Conservation (phyloP, 768 basidiomycete genomes). For the Amanita polypyramis region DNA sequence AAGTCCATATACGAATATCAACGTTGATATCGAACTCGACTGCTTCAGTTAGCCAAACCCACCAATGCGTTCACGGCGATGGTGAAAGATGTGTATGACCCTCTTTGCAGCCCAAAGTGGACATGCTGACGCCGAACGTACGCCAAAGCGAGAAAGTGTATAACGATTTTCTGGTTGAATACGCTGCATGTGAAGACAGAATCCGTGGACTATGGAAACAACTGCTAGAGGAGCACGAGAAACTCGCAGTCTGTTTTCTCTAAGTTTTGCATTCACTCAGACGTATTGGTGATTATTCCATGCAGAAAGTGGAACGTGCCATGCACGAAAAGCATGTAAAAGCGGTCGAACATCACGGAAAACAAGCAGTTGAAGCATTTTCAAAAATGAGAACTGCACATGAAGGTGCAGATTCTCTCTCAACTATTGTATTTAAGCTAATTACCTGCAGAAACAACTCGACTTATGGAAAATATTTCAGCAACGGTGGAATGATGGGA, state of each 20-base stretch:
- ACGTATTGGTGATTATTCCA: neutral
- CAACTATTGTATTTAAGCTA: neutral
- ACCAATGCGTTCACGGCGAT: slow-evolving; percentile 11
- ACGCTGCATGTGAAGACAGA: slow-evolving; percentile 17
- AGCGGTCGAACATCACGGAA: neutral
- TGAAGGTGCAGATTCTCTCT: neutral
- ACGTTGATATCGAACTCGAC: neutral
- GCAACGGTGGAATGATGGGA: no score
- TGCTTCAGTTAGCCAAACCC: slow-evolving; percentile 8
- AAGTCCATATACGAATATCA: neutral
- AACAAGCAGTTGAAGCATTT: neutral
- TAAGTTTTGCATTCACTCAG: neutral
- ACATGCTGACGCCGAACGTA: neutral
- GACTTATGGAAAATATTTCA: neutral
- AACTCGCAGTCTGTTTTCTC: slow-evolving; percentile 10
- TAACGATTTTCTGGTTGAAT: slow-evolving; percentile 13
- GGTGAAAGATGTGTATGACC: slow-evolving; percentile 9
- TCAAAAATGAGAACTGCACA: neutral
- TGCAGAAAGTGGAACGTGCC: neutral
- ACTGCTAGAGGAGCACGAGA: slow-evolving; percentile 15
- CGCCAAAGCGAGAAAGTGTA: slow-evolving; percentile 13
- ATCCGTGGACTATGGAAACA: slow-evolving; percentile 15
- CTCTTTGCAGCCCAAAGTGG: neutral
- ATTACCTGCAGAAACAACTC: neutral
- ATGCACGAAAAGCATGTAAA: neutral